phyloP scores from a whole-genome alignment of 148 eudicot genomes.

The Cornus controversa region DNA sequence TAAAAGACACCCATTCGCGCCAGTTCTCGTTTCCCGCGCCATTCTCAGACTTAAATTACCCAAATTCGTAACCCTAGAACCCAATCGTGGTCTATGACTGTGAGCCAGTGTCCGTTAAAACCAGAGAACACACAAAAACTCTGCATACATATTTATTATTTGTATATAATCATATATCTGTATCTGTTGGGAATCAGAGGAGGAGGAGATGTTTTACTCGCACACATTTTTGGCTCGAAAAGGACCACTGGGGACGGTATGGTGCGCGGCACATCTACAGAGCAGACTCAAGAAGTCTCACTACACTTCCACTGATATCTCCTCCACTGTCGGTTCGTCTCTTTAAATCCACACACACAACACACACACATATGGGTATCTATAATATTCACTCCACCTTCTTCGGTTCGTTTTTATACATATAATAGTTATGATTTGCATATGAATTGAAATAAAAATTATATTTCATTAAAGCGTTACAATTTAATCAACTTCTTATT shows the following conservation, averaged over 20 bases:
- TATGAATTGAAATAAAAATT: too few species aligned
- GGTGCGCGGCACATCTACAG: conserved; percentile 82
- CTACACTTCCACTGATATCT: conserved; percentile 61
- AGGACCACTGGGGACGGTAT: conserved; percentile 52
- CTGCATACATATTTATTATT: too few species aligned
- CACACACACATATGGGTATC: too few species aligned
- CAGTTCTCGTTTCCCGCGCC: neutral
- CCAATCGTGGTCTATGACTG: too few species aligned
- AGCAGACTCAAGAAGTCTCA: conserved; percentile 74
- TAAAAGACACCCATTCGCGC: neutral
- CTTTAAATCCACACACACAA: neutral
- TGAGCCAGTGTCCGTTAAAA: too few species aligned
- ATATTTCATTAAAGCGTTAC: too few species aligned
- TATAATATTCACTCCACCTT: neutral
- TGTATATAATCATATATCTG: neutral
- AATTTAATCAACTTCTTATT: too few species aligned
- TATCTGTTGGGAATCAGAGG: neutral
- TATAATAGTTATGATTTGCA: too few species aligned
- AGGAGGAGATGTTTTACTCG: conserved; percentile 44
- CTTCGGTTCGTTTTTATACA: too few species aligned
- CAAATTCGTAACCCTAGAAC: neutral
- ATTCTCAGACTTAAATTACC: neutral
- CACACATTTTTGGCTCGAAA: conserved; percentile 46
- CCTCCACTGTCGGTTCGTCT: conserved; percentile 69
- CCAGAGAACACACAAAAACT: too few species aligned